Conservation (phyloP, 2,329 filamentous ascomycete genomes). For the Volutella citrinella region DNA sequence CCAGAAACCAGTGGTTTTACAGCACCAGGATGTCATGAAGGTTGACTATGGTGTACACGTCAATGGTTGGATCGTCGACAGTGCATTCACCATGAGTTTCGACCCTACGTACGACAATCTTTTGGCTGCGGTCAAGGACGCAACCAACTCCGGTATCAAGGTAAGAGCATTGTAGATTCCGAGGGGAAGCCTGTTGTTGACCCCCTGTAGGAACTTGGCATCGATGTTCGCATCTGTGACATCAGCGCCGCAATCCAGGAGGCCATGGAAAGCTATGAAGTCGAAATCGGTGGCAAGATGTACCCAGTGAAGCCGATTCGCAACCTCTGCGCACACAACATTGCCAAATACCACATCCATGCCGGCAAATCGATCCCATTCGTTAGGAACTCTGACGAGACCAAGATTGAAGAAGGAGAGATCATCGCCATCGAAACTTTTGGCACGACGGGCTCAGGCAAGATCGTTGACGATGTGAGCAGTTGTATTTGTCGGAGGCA, state of each 20-base stretch:
- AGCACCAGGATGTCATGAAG: conserved; percentile 71
- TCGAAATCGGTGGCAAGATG: conserved; percentile 73
- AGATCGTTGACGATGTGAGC: conserved; percentile 71
- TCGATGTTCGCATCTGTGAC: conserved; percentile 81
- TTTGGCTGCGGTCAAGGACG: conserved; percentile 66
- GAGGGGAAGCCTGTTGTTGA: no score
- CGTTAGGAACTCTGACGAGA: conserved; percentile 76
- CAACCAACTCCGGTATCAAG: conserved; percentile 80
- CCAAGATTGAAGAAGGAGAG: conserved; percentile 95
- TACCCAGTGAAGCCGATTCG: conserved; percentile 77
- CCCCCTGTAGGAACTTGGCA: no score
- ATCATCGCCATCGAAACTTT: conserved; percentile 93
- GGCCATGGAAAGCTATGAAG: conserved; percentile 86
- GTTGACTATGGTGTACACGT: conserved; percentile 76
- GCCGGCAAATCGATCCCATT: conserved; percentile 88
- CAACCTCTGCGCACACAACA: conserved; percentile 82
- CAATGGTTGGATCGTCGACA: conserved; percentile 74
- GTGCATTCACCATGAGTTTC: conserved; percentile 72
- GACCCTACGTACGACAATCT: conserved; percentile 71
- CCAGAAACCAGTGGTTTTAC: conserved; percentile 64
- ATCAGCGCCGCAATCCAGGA: conserved; percentile 81
- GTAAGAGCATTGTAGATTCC: no score
- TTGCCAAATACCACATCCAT: conserved; percentile 81
- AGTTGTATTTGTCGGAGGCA: accelerated
- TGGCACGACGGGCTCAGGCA: conserved; percentile 81